Base-by-base conservation (phyloP, 345 rosid species). In the Pistacia vera region DNA sequence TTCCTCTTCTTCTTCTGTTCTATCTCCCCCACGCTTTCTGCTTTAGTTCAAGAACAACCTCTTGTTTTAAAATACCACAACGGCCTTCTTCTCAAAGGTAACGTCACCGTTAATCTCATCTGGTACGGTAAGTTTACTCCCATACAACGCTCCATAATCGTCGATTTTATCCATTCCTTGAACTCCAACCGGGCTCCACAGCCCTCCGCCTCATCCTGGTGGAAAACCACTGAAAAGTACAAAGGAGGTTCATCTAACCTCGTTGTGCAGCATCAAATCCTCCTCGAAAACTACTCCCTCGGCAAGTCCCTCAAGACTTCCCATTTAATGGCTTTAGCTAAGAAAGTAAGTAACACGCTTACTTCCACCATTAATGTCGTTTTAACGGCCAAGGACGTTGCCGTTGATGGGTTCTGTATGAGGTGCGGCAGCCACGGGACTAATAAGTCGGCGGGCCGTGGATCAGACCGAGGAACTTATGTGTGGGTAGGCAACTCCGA, bases 401-500 rank as follows among this genome's bases (percentile, higher is more conserved):
- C 72, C 67, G 99, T 95, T 0, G 98, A 95, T 2, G 89, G 99
- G 2, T 86, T 93, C 68, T 93, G 98, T 75, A 84, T 86, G 90
- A 87, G 91, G 20, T 95, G 99, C 77, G 99, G 99, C 22, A 82
- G 90, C 2, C 98, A 95, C 86, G 94, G 86, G 22, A 77, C 93
- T 2, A 48, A 79, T 4, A 66, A 38, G 46, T 10, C 59, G 28
- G 30, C 44, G 11, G 56, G 57, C 0, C 79, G 72, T 20, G 84
- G 86, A 13, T 77, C 86, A 33, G 35, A 65, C 8, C 80, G 81
- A 2, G 90, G 89, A n/a, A 79, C 90, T 0, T 93, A 81, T 66
- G 81, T 93, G 0, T 93, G 99, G 99, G 94, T 95, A 0, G 99
- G 99, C 0, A 91, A 95, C 86, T 90, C 99, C 16, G 97, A 85